Conservation (phyloP, 805 yeast genomes). For the Pichia sporocuriosa region DNA sequence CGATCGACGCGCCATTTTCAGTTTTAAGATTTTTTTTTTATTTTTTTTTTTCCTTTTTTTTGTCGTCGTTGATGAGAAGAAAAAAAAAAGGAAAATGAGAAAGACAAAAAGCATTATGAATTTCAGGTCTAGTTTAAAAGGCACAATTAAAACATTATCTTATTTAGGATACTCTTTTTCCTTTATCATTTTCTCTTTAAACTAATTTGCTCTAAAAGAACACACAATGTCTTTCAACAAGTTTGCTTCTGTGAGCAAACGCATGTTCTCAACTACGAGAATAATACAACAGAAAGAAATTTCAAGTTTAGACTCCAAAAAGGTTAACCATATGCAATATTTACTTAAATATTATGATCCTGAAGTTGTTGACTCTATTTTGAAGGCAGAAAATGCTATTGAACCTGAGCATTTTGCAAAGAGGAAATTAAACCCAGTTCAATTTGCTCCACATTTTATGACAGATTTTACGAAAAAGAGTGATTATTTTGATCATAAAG, state of each 20-base stretch:
- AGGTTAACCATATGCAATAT: constrained; percentile 41
- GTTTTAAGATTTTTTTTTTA: too few species aligned
- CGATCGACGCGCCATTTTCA: too few species aligned
- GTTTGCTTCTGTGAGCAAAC: constrained; percentile 8
- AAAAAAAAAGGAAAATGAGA: too few species aligned
- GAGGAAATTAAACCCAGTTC: constrained; percentile 36
- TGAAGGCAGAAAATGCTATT: constrained; percentile 70
- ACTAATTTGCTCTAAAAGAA: too few species aligned
- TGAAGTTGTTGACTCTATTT: constrained; percentile 71
- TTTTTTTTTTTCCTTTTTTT: too few species aligned
- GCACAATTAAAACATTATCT: too few species aligned
- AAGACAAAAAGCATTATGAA: too few species aligned
- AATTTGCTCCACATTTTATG: constrained; percentile 62
- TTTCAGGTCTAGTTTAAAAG: too few species aligned
- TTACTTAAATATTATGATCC: constrained; percentile 76
- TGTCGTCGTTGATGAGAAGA: too few species aligned
- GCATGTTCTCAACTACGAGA: constrained; percentile 15
- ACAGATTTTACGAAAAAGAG: constrained; percentile 70
- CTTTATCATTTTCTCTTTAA: too few species aligned
- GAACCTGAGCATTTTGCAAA: constrained; percentile 53
- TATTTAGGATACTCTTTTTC: too few species aligned
- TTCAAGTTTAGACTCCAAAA: constrained; percentile 19
- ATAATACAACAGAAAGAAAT: constrained; percentile 11
- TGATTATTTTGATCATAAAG: constrained; percentile 65
- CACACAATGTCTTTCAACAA: not conserved